A percentile compares a stretch with the other conserved stretches of the same genome.
Conservation (phyloP, 805 yeast species). For the Metschnikowia proteae region DNA sequence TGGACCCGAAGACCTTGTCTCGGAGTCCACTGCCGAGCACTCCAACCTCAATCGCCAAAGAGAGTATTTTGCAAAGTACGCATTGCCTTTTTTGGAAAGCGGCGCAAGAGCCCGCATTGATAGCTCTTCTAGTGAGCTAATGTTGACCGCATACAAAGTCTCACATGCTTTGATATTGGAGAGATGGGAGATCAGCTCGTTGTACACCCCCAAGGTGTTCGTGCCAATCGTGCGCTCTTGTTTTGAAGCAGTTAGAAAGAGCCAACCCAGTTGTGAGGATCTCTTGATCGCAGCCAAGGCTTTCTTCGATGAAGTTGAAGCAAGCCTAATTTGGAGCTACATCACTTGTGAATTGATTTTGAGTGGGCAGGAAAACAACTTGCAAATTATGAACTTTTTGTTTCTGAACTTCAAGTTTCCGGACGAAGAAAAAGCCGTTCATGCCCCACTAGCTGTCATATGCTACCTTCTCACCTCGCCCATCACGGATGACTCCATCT, state of each 20-base stretch:
- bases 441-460: constrained; percentile 68
- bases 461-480: constrained; percentile 32
- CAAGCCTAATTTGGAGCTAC: constrained; percentile 71
- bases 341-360: constrained; percentile 43
- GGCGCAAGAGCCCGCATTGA: constrained; percentile 52
- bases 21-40: constrained; percentile 20
- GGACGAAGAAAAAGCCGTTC: constrained; percentile 85
- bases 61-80: constrained; percentile 57
- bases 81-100: constrained; percentile 43
- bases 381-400: constrained; percentile 55
- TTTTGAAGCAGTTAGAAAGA: constrained; percentile 14
- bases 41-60: constrained; percentile 24
- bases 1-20: constrained; percentile 57
- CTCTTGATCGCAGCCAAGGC: constrained; percentile 56
- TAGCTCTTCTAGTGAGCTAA: constrained; percentile 28
- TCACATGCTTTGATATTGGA: constrained; percentile 72
- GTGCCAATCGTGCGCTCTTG: constrained; percentile 59
- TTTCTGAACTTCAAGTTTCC: constrained; percentile 63
- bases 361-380: constrained; percentile 24
- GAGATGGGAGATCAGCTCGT: constrained; percentile 88
- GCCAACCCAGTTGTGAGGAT: constrained; percentile 21
- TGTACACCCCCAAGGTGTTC: constrained; percentile 66
- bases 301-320: constrained; percentile 85
- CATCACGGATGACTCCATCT: constrained; percentile 29
- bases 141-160: constrained; percentile 56